Conservation (phyloP, 2,329 filamentous ascomycete genomes). For the Gnomoniopsis smithogilvyi region DNA sequence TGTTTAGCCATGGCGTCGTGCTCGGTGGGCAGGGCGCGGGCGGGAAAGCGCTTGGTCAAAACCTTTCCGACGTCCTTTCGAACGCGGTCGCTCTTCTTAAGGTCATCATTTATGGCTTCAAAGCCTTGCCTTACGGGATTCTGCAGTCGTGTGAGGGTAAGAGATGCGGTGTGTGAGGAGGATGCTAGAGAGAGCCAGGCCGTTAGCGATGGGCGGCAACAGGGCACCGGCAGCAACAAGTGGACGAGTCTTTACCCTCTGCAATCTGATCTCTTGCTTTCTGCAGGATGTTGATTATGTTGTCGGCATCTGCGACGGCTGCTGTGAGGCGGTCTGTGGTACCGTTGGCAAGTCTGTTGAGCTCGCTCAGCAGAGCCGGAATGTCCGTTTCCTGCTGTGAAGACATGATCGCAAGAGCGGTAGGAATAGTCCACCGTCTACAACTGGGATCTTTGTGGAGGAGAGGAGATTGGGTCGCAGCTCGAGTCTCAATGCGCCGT, state of each 20-base stretch:
- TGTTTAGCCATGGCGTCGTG: constrained; percentile 78
- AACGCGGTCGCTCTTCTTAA: constrained; percentile 79
- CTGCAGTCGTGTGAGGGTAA: constrained; percentile 80
- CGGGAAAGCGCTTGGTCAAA: constrained; percentile 63
- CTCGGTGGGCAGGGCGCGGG: constrained; percentile 68
- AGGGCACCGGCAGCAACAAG: background rate
- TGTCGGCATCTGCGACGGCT: constrained; percentile 76
- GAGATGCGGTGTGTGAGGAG: constrained; percentile 68
- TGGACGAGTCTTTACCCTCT: constrained; percentile 46
- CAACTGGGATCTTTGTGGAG: background rate
- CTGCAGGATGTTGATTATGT: constrained; percentile 73
- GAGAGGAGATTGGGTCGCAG: background rate
- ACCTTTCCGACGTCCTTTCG: constrained; percentile 83
- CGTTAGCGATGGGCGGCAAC: constrained; percentile 9
- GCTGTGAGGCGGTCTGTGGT: constrained; percentile 66
- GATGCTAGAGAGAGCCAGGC: constrained; percentile 26
- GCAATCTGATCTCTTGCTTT: constrained; percentile 72
- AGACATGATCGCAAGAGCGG: constrained; percentile 25
- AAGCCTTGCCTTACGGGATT: constrained; percentile 80
- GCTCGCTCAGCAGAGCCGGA: constrained; percentile 64
- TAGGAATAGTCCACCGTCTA: too few relatives aligned
- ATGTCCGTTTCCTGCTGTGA: constrained; percentile 34
- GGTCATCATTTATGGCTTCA: constrained; percentile 73
- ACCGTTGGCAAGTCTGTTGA: constrained; percentile 59
- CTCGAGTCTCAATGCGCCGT: too few relatives aligned